Conservation (phyloP, 345 rosid species). For the Erysimum cheiranthoides region DNA sequence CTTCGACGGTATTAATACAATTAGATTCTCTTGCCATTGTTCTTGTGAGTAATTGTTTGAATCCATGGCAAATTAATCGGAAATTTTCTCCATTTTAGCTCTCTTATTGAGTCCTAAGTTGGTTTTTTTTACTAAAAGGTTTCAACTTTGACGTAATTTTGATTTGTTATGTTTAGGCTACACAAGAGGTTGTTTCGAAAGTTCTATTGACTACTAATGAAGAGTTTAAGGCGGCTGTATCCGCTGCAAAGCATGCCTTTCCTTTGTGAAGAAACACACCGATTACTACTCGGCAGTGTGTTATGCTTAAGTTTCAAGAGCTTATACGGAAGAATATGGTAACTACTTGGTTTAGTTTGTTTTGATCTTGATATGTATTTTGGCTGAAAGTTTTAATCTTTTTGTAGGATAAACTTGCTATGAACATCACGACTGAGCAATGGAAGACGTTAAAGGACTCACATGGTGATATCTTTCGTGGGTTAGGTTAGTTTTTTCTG, state of each 20-base stretch:
- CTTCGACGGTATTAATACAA: too few relatives aligned
- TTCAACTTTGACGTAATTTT: not conserved
- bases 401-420: constrained; percentile 84
- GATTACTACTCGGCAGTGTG: constrained; percentile 80
- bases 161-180: constrained; percentile 59
- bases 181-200: constrained; percentile 87
- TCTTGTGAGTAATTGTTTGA: too few relatives aligned
- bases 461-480: constrained; percentile 97
- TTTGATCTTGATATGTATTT: constrained; percentile 4
- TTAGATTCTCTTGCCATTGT: too few relatives aligned
- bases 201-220: constrained; percentile 88
- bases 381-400: constrained; percentile 16
- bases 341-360: constrained; percentile 29
- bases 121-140: not conserved
- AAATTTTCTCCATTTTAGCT: too few relatives aligned
- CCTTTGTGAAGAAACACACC: constrained; percentile 91
- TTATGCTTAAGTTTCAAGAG: constrained; percentile 93
- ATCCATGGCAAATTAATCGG: too few relatives aligned
- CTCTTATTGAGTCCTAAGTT: not conserved
- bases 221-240: constrained; percentile 90
- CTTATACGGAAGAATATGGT: constrained; percentile 91
- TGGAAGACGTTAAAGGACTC: constrained; percentile 98
- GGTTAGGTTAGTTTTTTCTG: constrained; percentile 64
- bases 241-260: constrained; percentile 87
- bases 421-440: constrained; percentile 89